Evolutionary conservation across 1,139 yeast genomes (phyloP).

Genomic region (Debaryomyces nepalensis): DNA sequence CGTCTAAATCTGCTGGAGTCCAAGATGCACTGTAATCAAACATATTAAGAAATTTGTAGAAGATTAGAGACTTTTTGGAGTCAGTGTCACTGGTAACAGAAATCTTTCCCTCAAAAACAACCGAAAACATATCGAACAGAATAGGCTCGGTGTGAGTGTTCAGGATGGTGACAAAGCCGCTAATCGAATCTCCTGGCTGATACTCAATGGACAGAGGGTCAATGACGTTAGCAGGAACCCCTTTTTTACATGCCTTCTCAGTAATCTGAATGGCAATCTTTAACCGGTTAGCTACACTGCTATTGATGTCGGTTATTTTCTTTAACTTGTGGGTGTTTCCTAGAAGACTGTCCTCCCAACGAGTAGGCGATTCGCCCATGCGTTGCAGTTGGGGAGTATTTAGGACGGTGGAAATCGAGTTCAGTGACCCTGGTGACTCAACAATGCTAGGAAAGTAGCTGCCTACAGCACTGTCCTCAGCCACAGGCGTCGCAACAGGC

Average conservation of each 20-base stretch:
- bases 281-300: conserved; percentile 33
- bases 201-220: conserved; percentile 38
- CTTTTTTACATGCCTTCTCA: conserved; percentile 34
- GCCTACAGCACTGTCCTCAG: conserved; percentile 15
- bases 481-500: conserved; percentile 25
- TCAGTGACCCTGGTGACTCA: background rate
- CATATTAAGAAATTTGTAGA: conserved; percentile 38
- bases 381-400: conserved; percentile 11
- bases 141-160: conserved; percentile 35
- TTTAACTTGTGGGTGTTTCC: conserved; percentile 44
- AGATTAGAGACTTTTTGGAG: conserved; percentile 22
- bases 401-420: conserved; percentile 24
- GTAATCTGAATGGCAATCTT: conserved; percentile 38
- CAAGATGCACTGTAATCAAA: conserved; percentile 49
- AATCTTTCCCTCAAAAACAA: conserved; percentile 40
- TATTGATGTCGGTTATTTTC: conserved; percentile 35
- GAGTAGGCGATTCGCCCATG: conserved; percentile 18
- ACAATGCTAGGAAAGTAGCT: conserved; percentile 26
- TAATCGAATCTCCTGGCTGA: conserved; percentile 44
- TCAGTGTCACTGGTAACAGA: conserved; percentile 28
- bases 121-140: conserved; percentile 49
- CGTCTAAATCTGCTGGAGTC: conserved; percentile 43
- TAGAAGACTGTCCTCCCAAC: conserved; percentile 36
- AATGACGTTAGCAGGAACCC: conserved; percentile 33
- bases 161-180: conserved; percentile 43